phyloP scores from a whole-genome alignment of 75 land plant species.

The Ceratopteris richardii region DNA sequence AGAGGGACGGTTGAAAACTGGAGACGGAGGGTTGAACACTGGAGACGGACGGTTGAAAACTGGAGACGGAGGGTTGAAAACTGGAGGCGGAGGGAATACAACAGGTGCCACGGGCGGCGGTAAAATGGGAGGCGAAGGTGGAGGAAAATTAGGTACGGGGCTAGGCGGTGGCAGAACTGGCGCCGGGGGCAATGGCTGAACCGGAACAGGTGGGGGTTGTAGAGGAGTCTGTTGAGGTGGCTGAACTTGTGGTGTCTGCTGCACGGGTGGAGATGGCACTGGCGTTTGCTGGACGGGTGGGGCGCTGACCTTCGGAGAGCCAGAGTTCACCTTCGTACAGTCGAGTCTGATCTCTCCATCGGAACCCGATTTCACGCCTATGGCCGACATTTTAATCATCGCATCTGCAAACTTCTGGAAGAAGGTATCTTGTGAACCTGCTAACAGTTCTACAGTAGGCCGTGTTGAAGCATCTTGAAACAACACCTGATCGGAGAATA shows the following conservation, averaged over 20 bases:
- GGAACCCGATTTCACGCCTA: conserved; percentile 35
- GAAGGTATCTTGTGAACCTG: conserved; percentile 39
- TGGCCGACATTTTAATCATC: conserved; percentile 47
- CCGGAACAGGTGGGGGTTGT: background rate
- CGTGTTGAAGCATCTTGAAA: conserved; percentile 28
- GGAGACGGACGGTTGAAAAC: background rate
- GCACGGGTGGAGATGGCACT: background rate
- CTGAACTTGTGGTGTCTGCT: no score
- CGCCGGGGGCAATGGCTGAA: background rate
- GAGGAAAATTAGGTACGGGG: background rate
- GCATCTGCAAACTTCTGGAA: conserved; percentile 47
- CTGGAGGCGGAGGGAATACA: background rate
- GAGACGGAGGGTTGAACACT: background rate
- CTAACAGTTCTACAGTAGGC: conserved; percentile 40
- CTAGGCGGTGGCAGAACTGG: background rate
- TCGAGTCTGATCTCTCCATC: conserved; percentile 45
- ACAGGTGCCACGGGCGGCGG: background rate
- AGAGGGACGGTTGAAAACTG: background rate
- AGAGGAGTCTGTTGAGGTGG: background rate
- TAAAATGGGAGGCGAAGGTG: background rate
- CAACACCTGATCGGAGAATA: conserved; percentile 41
- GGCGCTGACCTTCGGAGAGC: background rate
- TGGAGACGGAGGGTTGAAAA: background rate
- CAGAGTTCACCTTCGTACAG: conserved; percentile 24
- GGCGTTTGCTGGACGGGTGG: background rate